Percentiles rank a stretch among this genome's conserved stretches.
Conservation (phyloP, 1,284 basidiomycete genomes). For the Clitocybe nebularis region DNA sequence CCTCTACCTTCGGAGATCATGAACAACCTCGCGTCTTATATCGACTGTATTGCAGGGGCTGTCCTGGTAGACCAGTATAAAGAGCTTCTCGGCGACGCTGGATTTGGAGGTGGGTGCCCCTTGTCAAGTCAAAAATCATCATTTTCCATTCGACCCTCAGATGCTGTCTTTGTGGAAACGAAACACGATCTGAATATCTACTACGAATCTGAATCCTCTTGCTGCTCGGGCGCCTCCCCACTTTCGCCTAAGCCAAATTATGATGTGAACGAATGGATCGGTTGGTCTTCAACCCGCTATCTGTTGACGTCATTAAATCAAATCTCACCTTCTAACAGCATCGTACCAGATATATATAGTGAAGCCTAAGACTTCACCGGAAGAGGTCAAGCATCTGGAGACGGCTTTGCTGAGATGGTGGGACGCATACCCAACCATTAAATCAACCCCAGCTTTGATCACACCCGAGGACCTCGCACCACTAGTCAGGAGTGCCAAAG, state of each 20-base stretch:
- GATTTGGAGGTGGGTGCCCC: slow-evolving; percentile 33
- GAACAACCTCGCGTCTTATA: slow-evolving; percentile 34
- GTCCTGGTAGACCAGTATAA: slow-evolving; percentile 34
- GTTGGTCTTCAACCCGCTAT: slow-evolving; percentile 21
- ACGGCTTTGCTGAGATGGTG: slow-evolving; percentile 39
- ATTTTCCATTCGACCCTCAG: slow-evolving; percentile 21
- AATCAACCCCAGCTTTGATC: slow-evolving; percentile 23
- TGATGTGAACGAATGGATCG: slow-evolving; percentile 39
- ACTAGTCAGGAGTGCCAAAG: slow-evolving; percentile 19
- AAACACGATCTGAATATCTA: slow-evolving; percentile 30
- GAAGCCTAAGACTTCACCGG: slow-evolving; percentile 24
- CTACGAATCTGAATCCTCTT: background rate
- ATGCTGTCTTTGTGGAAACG: slow-evolving; percentile 35
- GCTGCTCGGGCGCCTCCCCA: background rate
- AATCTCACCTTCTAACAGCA: slow-evolving; percentile 18
- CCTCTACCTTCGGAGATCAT: slow-evolving; percentile 36
- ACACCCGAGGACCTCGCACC: slow-evolving; percentile 28
- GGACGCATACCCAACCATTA: slow-evolving; percentile 42
- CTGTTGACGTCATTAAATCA: background rate
- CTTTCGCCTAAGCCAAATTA: slow-evolving; percentile 16
- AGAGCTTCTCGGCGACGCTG: slow-evolving; percentile 32
- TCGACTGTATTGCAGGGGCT: slow-evolving; percentile 43
- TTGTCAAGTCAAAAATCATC: background rate
- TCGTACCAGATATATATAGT: slow-evolving; percentile 42
- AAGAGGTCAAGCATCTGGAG: slow-evolving; percentile 3